A percentile compares a stretch with the other conserved stretches of the same genome.
phyloP scores from a whole-genome alignment of 2,329 filamentous ascomycete species.

The Esteya vermicola region DNA sequence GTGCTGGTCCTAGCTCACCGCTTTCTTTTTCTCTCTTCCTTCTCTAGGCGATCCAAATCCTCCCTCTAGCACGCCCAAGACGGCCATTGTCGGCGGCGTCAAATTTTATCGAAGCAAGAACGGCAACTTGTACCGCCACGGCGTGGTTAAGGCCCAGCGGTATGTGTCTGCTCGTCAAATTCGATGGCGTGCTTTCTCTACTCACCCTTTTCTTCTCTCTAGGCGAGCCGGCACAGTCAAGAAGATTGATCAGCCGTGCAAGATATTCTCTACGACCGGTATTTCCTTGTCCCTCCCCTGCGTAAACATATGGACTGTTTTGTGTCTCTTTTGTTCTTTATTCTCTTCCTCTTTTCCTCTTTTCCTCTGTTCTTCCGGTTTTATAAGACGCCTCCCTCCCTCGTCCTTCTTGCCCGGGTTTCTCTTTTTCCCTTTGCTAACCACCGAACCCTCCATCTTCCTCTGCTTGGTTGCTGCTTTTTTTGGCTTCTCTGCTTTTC shows the following conservation, averaged over 20 bases:
- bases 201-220: conserved; percentile 16
- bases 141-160: conserved; percentile 62
- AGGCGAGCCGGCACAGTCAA: conserved; percentile 41
- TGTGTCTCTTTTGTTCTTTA: background rate
- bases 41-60: conserved; percentile 42
- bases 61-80: conserved; percentile 59
- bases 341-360: background rate
- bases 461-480: no score
- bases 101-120: conserved; percentile 76
- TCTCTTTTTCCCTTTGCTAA: conserved; percentile 19
- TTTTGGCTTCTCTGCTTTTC: no score
- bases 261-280: conserved; percentile 55
- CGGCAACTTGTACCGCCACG: conserved; percentile 70
- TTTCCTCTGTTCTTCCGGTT: background rate
- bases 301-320: background rate
- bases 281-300: conserved; percentile 27
- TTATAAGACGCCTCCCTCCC: conserved; percentile 4
- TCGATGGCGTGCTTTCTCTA: conserved; percentile 20
- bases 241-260: conserved; percentile 63
- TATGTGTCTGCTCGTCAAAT: conserved; percentile 29
- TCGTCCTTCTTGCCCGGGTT: background rate
- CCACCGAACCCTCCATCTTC: conserved; percentile 9
- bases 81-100: conserved; percentile 58
- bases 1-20: conserved; percentile 13
- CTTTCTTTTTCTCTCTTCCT: conserved; percentile 9